Evolutionary conservation across 2,329 filamentous ascomycete genomes (phyloP).

Genomic region (Cladophialophora immunda): DNA sequence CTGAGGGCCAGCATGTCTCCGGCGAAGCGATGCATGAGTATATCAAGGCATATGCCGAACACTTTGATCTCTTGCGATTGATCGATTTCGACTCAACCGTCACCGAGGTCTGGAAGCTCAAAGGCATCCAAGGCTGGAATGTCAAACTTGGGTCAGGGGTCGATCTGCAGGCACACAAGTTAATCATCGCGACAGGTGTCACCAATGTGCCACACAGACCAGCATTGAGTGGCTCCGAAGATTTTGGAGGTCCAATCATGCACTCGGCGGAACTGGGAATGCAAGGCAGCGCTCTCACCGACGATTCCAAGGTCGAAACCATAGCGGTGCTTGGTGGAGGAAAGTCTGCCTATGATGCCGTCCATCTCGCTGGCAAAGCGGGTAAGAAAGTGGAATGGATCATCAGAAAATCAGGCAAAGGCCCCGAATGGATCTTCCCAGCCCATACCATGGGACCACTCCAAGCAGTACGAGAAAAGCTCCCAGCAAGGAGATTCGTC

Average conservation of each 20-base stretch:
- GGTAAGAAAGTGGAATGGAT: constrained; percentile 60
- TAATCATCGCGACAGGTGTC: constrained; percentile 65
- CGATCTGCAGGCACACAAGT: constrained; percentile 50
- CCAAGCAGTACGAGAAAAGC: constrained; percentile 73
- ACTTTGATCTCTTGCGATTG: constrained; percentile 59
- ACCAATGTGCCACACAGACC: constrained; percentile 62
- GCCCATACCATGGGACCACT: constrained; percentile 54
- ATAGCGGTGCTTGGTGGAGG: constrained; percentile 68
- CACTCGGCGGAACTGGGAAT: constrained; percentile 59
- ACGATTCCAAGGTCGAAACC: constrained; percentile 51
- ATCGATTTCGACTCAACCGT: constrained; percentile 65
- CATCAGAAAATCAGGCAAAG: constrained; percentile 53
- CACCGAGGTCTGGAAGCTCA: constrained; percentile 55
- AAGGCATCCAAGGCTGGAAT: constrained; percentile 54
- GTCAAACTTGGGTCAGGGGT: constrained; percentile 43
- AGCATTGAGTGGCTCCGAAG: constrained; percentile 56
- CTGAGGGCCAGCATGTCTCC: constrained; percentile 66
- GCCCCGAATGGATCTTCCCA: constrained; percentile 49
- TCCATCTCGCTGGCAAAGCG: constrained; percentile 66
- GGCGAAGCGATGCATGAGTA: constrained; percentile 66
- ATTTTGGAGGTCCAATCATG: constrained; percentile 59
- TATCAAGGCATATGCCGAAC: constrained; percentile 63
- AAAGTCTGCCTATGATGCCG: constrained; percentile 72
- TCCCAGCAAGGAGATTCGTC: constrained; percentile 71
- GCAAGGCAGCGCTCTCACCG: constrained; percentile 52